Base-by-base conservation (phyloP, 2,329 filamentous ascomycete species). In the Penicillium hesseltinei region DNA sequence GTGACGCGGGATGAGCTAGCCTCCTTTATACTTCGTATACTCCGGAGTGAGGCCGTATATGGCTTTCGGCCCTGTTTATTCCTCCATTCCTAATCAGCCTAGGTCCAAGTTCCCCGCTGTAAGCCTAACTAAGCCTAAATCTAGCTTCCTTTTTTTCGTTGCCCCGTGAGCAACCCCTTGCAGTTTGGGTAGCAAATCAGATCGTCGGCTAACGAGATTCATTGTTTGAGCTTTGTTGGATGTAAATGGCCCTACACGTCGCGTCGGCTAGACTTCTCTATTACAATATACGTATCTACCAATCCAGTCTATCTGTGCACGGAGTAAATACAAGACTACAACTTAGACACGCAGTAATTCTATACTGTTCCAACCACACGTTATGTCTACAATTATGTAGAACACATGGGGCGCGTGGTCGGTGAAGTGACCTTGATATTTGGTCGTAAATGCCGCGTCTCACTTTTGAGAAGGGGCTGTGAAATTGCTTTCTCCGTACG, bases 141-240 rank as follows among this genome's bases (percentile, higher is more conserved):
- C 51, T 54, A 48, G 43, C 43, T 48, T 39, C 23, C 23, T 10
- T 45, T 38, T 33, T 36, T 45, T 47, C 11, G 33, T 21, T 52
- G 11, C 27, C 42, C 43, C 38, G 25, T 53, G 44, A 51, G 44
- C 27, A 51, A 52, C 59, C 62, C 62, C 61, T 65, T 64, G 54
- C 59, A 62, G 51, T 31, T 5, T 2, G 29, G n/a, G 50, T 27
- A 38, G 23, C 61, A 43, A 64, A 62, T 61, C 59, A 54, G 51
- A 53, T 64, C 29, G 6, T 47, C 25, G 17, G 27, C 31, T 23
- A 33, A 55, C 15, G 13, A 43, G 43, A 40, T 48, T 40, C 39
- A 36, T 23, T 50, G 40, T 45, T 62, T 57, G 56, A 59, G 42
- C 51, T 31, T 54, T 49, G 59, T 62, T 51, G 45, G 55, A 57